Evolutionary conservation across 257 asterid genomes (phyloP), one percentile per base, ranked within the genome.

Genomic region (Fraxinus pennsylvanica): DNA sequence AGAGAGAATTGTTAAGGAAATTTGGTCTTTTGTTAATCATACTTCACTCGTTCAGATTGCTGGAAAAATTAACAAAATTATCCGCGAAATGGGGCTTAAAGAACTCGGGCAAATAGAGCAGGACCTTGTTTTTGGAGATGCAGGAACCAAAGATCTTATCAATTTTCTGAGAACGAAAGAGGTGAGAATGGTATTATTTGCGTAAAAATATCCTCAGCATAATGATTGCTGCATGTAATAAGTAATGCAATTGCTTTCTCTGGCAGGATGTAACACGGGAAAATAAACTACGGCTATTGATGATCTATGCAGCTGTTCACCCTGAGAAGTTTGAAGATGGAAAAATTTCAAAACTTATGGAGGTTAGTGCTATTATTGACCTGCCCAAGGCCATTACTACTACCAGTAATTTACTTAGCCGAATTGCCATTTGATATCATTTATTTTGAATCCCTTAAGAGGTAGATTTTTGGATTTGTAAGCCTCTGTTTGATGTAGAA

Each of bases 101-200:
- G 99, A 93, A 81, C 89, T 96, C 85, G 98, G 99, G 70, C 90
- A 96, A 81, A 86, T 96, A 75, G 99, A 96, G 91, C 99, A 96
- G 82, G 96, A 92, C 87, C 96, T 96, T 88, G 98, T 96, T 74
- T 96, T 96, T 80, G 99, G 98, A 84, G 99, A 93, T 85, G 98
- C 97, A 73, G 97, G 95, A 83, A 92, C 97, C 54, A 96, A 94
- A 84, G 99, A 96, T 3, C 81, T 96, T 70, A 93, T 93, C 59
- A 93, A 91, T 82, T 93, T 96, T 84, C 91, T 96, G 38, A 87
- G 97, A 90, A 61, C 80, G 57, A 92, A 91, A 73, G 94, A 87
- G 96, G 99, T 91, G 73, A 78, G 79, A 22, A 22, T 9, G 35
- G 33, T 76, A 38, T 74, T 54, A 81, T 79, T 35, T 38, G 19